Evolutionary conservation across 495 filamentous ascomycete genomes (phyloP), one percentile per base, ranked within the genome.

Genomic region (Pyronema omphalodes): DNA sequence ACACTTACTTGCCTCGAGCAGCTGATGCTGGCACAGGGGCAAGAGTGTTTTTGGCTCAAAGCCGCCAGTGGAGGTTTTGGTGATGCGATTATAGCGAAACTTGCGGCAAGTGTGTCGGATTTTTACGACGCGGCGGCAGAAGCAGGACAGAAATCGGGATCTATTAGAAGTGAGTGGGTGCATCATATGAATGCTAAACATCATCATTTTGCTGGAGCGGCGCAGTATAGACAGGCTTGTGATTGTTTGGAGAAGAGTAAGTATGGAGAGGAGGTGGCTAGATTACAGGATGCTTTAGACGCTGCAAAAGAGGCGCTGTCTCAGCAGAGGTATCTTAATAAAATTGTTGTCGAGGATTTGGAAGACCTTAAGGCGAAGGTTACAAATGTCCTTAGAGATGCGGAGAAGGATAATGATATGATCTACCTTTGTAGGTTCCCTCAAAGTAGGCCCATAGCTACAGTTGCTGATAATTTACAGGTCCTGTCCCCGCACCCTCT

Each of bases 11-110:
- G 86, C 50, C 70, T 95, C 14, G 80, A 85, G 57, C 75, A 89
- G 62, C 74, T 98, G 36, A 74, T 93, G 47, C 73, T 98, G 0
- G 91, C 86, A 11, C 88, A 98, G 64, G 87, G 80, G 37, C 91
- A 98, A 60, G 91, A 98, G 67, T 95, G 89, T 65, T 95, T 89
- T 67, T 98, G 91, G 91, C 82, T 89, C 52, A 96, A 94, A 64
- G 91, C 93, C 1, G 91, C 94, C 17, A 89, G 88, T 72, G 91
- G 95, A 64, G 81, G 80, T 9, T 76, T 94, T 64, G 94, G 93
- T 62, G 91, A 98, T 64, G 82, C 77, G 8, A 83, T 83, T 0
- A 93, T 98, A 52, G 84, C 91, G 3, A 88, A 87, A 64, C 72
- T 98, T 3, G 91, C 91, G 9, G 87, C 85, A 0, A 82, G 89